Evolutionary conservation across 208 protist species (phyloP), one percentile per base, ranked within the genome.

Genomic region (Porcisia hertigi): DNA sequence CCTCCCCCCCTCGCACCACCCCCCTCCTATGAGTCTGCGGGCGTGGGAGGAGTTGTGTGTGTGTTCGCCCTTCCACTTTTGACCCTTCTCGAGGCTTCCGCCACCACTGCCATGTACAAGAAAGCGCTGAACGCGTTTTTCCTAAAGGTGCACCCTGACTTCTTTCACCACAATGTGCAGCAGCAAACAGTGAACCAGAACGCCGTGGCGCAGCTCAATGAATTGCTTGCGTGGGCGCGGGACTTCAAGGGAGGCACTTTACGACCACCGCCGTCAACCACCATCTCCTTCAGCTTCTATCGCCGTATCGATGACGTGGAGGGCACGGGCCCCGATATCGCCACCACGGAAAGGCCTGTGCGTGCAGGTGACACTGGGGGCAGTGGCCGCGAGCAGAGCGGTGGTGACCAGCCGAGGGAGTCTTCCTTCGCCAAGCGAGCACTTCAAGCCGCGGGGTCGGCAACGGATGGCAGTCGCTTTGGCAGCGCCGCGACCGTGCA

Each of bases 81-180:
- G 8, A 52, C 0, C 11, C 47, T 12, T 12, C 47, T 52, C 47
- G 47, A 12, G 5, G 47, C 47, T 65, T 30, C 30, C 20, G 18
- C 23, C 39, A n/a, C 45, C 49, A 20, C 49, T 1, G 36, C 14
- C 39, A 97, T 97, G 91, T 98, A 98, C 86, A 98, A 98, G 82
- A 96, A 94, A 71, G 92, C 94, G 0, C 86, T 98, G 54, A 93
- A 96, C 71, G 84, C 90, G 74, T 98, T 98, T 67, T 97, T 98
- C 69, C 78, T 98, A 62, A 97, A 97, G 82, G 92, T 97, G n/a
- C 94, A 98, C 67, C 94, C 94, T 11, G 94, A 98, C 73, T 97
- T 98, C 53, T 98, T 98, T 63, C 86, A 95, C 71, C 81, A 91
- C 77, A 95, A 95, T 80, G 81, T 75, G 18, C 77, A 83, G 69